A percentile compares a stretch with the other conserved stretches of the same genome.
Conservation (phyloP, 371 early-diverging fungal species). For the Mucor ambiguus region DNA sequence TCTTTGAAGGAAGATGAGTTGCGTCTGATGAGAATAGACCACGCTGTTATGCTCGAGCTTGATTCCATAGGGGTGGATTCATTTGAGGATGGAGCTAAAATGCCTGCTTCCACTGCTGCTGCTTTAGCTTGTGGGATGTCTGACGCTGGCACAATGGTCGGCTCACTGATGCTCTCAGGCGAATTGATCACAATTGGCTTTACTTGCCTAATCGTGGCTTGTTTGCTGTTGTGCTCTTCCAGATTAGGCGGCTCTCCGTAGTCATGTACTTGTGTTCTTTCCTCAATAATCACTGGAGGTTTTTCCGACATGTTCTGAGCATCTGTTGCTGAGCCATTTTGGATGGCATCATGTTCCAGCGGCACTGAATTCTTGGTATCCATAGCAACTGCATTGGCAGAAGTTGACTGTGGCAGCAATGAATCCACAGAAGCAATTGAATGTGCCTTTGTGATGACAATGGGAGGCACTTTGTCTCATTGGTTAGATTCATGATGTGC, state of each 20-base stretch:
- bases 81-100: not conserved
- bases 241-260: slow-evolving; percentile 4
- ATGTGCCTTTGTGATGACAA: slow-evolving; percentile 13
- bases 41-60: not conserved
- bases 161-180: not conserved
- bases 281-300: slow-evolving; percentile 1
- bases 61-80: not conserved
- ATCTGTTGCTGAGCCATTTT: not conserved
- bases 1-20: slow-evolving; percentile 1
- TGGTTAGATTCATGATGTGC: not conserved
- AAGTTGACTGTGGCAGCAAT: slow-evolving; percentile 1
- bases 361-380: not conserved
- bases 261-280: not conserved
- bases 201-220: not conserved
- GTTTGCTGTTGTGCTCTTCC: not conserved
- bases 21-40: slow-evolving; percentile 1
- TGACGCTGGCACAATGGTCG: not conserved
- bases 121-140: not conserved
- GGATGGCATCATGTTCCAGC: not conserved
- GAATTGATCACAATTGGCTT: slow-evolving; percentile 8
- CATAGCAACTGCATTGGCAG: not conserved
- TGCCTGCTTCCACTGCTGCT: not conserved
- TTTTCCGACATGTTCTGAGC: not conserved
- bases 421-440: slow-evolving; percentile 3
- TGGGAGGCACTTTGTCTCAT: slow-evolving; percentile 7